Evolutionary conservation across 169 alveolate species (phyloP).

Genomic region (Cryptosporidium meleagridis): DNA sequence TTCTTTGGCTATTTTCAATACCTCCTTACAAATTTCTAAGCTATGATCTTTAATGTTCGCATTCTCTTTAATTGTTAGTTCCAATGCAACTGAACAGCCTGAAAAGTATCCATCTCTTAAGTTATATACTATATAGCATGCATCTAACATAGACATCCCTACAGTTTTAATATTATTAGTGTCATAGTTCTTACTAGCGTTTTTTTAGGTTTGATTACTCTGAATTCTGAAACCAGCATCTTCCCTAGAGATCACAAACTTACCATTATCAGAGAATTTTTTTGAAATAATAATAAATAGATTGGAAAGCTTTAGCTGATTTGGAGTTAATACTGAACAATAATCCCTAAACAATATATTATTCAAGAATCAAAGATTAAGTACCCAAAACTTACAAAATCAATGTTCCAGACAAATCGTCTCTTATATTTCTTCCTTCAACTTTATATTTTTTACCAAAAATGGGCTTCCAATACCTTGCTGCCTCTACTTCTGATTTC

Average conservation of each 20-base stretch:
- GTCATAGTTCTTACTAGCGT: background rate
- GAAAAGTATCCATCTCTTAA: slow-evolving; percentile 73
- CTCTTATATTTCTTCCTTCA: background rate
- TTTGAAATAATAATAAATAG: slow-evolving; percentile 55
- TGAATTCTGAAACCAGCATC: background rate
- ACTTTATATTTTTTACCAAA: slow-evolving; percentile 8
- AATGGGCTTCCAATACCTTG: slow-evolving; percentile 41
- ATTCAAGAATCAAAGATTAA: background rate
- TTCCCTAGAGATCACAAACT: background rate
- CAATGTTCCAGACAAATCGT: slow-evolving; percentile 29
- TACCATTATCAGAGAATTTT: slow-evolving; percentile 30
- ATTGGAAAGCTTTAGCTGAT: slow-evolving; percentile 31
- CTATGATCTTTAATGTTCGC: background rate
- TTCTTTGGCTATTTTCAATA: slow-evolving; percentile 4
- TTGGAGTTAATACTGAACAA: slow-evolving; percentile 56
- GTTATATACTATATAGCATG: slow-evolving; percentile 39
- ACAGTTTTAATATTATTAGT: background rate
- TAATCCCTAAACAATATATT: slow-evolving; percentile 23
- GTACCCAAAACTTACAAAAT: slow-evolving; percentile 28
- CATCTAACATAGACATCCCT: slow-evolving; percentile 59
- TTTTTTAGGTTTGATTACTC: background rate
- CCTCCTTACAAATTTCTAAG: slow-evolving; percentile 40
- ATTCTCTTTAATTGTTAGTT: slow-evolving; percentile 21
- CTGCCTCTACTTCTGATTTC: background rate
- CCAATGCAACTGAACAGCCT: slow-evolving; percentile 42